phyloP scores from a whole-genome alignment of 345 rosid genomes.

The Ricinus communis region DNA sequence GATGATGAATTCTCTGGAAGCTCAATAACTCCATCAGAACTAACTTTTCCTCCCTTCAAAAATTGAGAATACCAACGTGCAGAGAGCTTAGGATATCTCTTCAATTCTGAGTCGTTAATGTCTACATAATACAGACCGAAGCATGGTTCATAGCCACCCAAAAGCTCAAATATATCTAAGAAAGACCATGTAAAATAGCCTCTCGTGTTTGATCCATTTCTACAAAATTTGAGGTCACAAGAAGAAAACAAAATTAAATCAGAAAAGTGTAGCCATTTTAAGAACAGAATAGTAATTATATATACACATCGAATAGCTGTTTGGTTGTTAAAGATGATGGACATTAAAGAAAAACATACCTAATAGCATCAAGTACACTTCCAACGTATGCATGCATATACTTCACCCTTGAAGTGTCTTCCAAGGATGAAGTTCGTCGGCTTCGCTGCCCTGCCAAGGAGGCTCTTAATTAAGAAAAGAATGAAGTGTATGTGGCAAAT shows the following conservation, averaged over 20 bases:
- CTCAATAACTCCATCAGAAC: conserved; percentile 14
- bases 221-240: background rate
- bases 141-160: conserved; percentile 40
- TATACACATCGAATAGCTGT: no score
- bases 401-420: conserved; percentile 46
- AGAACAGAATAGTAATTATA: no score
- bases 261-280: no score
- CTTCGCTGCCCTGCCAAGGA: conserved; percentile 44
- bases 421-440: conserved; percentile 35
- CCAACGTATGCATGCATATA: conserved; percentile 49
- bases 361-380: conserved; percentile 43
- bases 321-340: no score
- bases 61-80: conserved; percentile 50
- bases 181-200: conserved; percentile 60
- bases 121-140: conserved; percentile 53
- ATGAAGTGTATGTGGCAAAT: background rate
- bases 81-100: conserved; percentile 51
- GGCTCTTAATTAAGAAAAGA: no score
- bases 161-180: conserved; percentile 42
- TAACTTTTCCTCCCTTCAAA: conserved; percentile 34
- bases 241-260: background rate
- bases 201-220: conserved; percentile 46
- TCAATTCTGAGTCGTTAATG: conserved; percentile 40
- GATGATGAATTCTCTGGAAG: conserved; percentile 5
- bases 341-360: no score